phyloP scores from a whole-genome alignment of 176 grass and related monocot genomes.

The Eragrostis nindensis region DNA sequence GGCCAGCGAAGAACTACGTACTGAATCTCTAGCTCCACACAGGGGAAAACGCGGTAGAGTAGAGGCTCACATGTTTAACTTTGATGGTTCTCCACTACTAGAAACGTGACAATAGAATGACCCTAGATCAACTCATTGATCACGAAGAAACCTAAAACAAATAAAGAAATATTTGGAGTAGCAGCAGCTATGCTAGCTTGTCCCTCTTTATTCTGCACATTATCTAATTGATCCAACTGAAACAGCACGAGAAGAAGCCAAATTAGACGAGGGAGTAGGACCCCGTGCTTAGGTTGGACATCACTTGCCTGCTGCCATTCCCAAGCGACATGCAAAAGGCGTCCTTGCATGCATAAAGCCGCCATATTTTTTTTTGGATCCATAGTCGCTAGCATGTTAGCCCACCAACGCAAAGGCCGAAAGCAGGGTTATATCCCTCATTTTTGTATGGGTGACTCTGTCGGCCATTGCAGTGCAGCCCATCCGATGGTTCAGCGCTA shows the following conservation, averaged over 20 bases:
- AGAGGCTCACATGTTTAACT: background rate
- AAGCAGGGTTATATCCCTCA: slow-evolving; percentile 5
- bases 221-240: slow-evolving; percentile 5
- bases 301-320: slow-evolving; percentile 19
- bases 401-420: slow-evolving; percentile 35
- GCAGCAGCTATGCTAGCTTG: too few species aligned
- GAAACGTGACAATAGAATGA: too few species aligned
- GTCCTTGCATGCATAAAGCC: slow-evolving; percentile 34
- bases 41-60: background rate
- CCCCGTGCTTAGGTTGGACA: too few species aligned
- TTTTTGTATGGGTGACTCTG: slow-evolving; percentile 41
- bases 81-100: background rate
- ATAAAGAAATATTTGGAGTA: too few species aligned
- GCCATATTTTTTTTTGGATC: too few species aligned
- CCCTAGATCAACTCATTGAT: too few species aligned
- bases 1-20: background rate
- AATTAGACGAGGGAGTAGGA: background rate
- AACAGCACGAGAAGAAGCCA: slow-evolving; percentile 22
- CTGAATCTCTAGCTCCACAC: slow-evolving; percentile 1
- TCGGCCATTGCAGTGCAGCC: slow-evolving; percentile 44
- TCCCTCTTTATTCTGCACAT: too few species aligned
- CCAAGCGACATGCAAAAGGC: slow-evolving; percentile 24
- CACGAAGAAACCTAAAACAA: too few species aligned
- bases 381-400: slow-evolving; percentile 43
- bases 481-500: background rate